Conservation (phyloP, 2,329 filamentous ascomycete species). For the Fusarium subglutinans region DNA sequence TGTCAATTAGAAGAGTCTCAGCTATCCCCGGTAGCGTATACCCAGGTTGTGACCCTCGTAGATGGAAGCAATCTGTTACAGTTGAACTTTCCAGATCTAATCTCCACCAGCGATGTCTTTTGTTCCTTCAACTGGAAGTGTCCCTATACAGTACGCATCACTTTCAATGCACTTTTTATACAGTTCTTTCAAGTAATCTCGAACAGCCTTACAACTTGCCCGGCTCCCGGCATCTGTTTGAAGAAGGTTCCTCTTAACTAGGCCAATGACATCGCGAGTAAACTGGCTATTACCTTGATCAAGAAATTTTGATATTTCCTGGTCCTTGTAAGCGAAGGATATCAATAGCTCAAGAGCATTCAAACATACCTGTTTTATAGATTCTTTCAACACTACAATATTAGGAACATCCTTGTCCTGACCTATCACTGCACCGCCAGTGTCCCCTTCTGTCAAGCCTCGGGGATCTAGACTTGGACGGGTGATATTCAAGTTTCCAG, state of each 20-base stretch:
- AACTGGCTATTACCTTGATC: background rate
- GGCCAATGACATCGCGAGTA: background rate
- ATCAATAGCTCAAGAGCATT: background rate
- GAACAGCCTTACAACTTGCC: background rate
- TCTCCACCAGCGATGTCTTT: too few relatives aligned
- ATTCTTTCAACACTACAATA: background rate
- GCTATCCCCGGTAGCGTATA: background rate
- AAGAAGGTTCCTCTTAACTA: background rate
- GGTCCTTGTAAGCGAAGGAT: accelerated
- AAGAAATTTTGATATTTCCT: background rate
- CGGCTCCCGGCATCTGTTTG: background rate
- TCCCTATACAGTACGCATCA: background rate
- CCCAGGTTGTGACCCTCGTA: background rate
- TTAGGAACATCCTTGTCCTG: background rate
- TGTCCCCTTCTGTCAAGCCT: accelerated
- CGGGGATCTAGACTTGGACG: too few relatives aligned
- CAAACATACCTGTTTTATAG: background rate
- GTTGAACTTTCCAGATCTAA: background rate
- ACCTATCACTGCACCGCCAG: background rate
- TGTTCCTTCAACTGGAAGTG: background rate
- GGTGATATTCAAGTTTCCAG: background rate
- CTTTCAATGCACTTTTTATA: background rate
- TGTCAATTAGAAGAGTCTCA: background rate
- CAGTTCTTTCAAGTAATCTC: background rate
- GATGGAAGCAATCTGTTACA: background rate